Evolutionary conservation across 257 asterid species (phyloP), one percentile per base, ranked within the genome.

Genomic region (Solanum chaucha): DNA sequence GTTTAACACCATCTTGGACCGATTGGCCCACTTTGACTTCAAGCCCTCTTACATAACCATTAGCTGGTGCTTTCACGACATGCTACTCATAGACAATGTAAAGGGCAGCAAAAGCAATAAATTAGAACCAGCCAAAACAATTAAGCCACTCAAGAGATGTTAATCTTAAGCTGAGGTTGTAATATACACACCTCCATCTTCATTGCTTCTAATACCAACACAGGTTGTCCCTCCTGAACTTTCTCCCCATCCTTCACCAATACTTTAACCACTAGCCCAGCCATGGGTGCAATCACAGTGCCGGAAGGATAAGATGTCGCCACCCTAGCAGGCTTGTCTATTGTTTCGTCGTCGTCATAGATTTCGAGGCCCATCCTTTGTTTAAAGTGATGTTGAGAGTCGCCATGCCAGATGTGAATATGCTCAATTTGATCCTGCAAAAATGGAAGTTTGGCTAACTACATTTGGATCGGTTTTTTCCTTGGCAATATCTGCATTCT

Each of bases 151-250:
- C 86, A 83, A 11, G 86, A 12, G 26, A 24, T 19, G 0, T 59
- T 71, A 86, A 82, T n/a, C 82, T 24, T 61, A 84, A 86, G 41
- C 12, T 86, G 36, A 1, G n/a, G 70, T 86, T 86, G 67, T 15
- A 40, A n/a, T 48, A 75, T 77, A 74, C 92, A 81, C 32, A 94
- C 99, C 99, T 97, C 99, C 99, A 97, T 97, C 92, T 97, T 97
- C 99, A 97, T 97, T 74, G 99, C 99, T 91, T 97, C 99, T 87
- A 97, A 87, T 59, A 95, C 98, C 81, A 97, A 86, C 81, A 96
- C 87, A 38, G 98, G 96, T 90, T 95, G 99, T 59, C 96, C 98
- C 84, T 92, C 96, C 65, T 88, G 89, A 55, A 97, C 97, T 87
- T 92, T 91, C 20, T 87, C 92, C 87, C 96, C 97, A 41, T 95